Evolutionary conservation across 208 protist genomes (phyloP).

Genomic region (Naegleria lovaniensis): DNA sequence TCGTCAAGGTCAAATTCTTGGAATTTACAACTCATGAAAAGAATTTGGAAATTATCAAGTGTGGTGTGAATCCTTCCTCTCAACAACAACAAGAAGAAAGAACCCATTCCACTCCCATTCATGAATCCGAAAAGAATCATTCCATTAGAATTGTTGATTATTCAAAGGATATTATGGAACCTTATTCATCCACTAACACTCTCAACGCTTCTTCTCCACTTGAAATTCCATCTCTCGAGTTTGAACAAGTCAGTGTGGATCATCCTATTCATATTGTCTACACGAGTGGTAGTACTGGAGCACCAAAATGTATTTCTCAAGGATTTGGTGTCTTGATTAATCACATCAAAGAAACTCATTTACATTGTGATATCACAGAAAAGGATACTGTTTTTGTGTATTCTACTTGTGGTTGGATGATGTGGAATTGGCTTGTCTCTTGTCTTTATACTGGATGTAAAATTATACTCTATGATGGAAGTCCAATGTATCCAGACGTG

Average conservation of each 20-base stretch:
- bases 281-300: not conserved
- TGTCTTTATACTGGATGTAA: not conserved
- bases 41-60: not conserved
- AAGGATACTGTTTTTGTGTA: not conserved
- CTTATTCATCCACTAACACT: too few relatives aligned
- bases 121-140: too few relatives aligned
- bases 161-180: not conserved
- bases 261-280: not conserved
- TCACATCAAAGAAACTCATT: not conserved
- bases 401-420: not conserved
- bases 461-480: not conserved
- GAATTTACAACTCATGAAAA: not conserved
- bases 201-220: too few relatives aligned
- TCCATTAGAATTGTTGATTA: not conserved
- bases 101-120: too few relatives aligned
- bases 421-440: not conserved
- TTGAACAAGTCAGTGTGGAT: not conserved
- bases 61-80: too few relatives aligned
- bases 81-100: too few relatives aligned
- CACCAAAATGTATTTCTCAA: not conserved
- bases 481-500: not conserved
- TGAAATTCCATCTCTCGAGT: not conserved
- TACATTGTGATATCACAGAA: not conserved
- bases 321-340: not conserved
- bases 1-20: not conserved